A percentile compares a stretch with the other conserved stretches of the same genome.
These are phyloP conservation scores for Pyrus hybrid DNA, from an alignment of 331 rosid genomes.

Conservation along the genomic window DNA sequence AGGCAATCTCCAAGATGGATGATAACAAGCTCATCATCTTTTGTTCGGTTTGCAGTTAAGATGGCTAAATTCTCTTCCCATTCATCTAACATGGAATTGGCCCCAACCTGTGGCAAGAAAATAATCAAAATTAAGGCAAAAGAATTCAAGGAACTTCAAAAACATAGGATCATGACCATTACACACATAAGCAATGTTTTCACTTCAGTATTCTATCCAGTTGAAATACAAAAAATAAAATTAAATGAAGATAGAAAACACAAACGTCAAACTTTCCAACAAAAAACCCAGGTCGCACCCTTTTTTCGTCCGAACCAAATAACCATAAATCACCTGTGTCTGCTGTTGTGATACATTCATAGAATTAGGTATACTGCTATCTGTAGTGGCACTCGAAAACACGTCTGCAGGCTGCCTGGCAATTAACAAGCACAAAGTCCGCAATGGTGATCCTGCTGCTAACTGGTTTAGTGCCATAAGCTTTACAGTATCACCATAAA, in stretches of 20 bases:
- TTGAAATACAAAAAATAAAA: neutral
- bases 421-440: constrained; percentile 20
- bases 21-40: constrained; percentile 28
- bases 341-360: constrained; percentile 6
- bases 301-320: neutral
- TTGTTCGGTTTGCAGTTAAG: constrained; percentile 24
- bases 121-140: neutral
- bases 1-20: constrained; percentile 27
- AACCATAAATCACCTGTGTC: constrained; percentile 9
- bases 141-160: neutral
- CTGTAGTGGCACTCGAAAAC: constrained; percentile 10
- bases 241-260: neutral
- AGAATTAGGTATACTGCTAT: constrained; percentile 5
- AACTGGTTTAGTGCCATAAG: constrained; percentile 25
- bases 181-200: neutral
- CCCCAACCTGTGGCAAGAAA: constrained; percentile 7
- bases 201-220: neutral
- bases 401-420: constrained; percentile 27
- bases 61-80: constrained; percentile 29
- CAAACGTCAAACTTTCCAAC: neutral
- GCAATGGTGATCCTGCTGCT: constrained; percentile 18
- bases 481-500: constrained; percentile 25
- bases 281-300: neutral
- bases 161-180: neutral
- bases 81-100: constrained; percentile 16